phyloP scores from a whole-genome alignment of 83 land plant genomes.

The Larix sibirica region DNA sequence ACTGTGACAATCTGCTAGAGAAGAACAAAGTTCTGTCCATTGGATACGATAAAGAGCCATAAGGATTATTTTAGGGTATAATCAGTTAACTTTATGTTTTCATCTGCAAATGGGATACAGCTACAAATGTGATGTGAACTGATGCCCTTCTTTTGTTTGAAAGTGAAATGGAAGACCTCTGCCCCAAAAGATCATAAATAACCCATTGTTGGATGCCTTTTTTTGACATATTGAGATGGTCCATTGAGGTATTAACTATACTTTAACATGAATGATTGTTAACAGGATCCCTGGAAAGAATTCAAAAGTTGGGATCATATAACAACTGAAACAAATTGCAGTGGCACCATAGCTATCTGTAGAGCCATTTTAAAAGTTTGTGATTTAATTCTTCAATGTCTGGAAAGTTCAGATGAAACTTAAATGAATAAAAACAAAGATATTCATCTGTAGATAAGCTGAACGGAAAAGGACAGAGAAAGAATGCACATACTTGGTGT shows the following conservation, averaged over 20 bases:
- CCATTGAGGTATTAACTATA: neutral
- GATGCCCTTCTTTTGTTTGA: too few relatives aligned
- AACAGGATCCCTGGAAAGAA: too few relatives aligned
- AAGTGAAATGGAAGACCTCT: too few relatives aligned
- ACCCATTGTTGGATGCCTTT: too few relatives aligned
- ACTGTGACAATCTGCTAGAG: neutral
- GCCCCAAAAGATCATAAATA: too few relatives aligned
- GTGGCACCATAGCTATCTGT: too few relatives aligned
- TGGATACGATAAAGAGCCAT: neutral
- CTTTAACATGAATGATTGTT: neutral
- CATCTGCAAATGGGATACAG: too few relatives aligned
- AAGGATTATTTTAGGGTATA: neutral
- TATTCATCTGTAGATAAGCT: neutral
- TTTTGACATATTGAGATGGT: neutral
- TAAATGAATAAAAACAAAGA: neutral
- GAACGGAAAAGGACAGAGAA: neutral
- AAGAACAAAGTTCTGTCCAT: neutral
- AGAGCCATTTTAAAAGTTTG: too few relatives aligned
- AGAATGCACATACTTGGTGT: constrained; percentile 71
- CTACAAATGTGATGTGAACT: too few relatives aligned
- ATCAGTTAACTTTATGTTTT: too few relatives aligned
- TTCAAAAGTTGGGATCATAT: too few relatives aligned
- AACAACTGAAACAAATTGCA: too few relatives aligned
- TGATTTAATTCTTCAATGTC: neutral
- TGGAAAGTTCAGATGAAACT: neutral